Conservation (phyloP, 768 basidiomycete genomes). For the Tulasnella sp. region DNA sequence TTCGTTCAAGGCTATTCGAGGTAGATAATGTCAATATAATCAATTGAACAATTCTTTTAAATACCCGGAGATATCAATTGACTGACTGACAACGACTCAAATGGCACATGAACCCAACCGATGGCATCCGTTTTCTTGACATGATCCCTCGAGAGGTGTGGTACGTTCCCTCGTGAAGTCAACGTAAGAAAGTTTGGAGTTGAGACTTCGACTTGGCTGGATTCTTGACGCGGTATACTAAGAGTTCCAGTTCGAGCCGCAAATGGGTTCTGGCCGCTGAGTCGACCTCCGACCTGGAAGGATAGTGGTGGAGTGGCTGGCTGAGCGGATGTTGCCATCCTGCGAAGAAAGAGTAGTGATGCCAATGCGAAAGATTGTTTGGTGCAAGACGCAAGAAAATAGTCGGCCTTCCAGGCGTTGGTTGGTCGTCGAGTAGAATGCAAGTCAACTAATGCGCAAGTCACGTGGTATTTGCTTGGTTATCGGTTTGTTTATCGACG, state of each 20-base stretch:
- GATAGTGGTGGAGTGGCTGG: slow-evolving; percentile 19
- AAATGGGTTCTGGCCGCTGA: not conserved
- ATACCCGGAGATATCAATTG: slow-evolving; percentile 1
- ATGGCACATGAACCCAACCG: slow-evolving; percentile 65
- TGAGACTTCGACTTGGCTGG: slow-evolving; percentile 40
- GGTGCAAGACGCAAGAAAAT: not conserved
- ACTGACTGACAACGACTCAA: slow-evolving; percentile 66
- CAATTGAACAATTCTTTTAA: slow-evolving; percentile 30
- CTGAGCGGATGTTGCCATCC: slow-evolving; percentile 5
- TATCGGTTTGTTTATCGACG: not conserved
- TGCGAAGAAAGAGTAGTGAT: not conserved
- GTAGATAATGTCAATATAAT: not conserved
- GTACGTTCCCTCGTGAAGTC: slow-evolving; percentile 70
- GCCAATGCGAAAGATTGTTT: not conserved
- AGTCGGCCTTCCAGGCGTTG: not conserved
- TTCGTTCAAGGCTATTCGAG: slow-evolving; percentile 56
- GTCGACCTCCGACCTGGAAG: slow-evolving; percentile 15
- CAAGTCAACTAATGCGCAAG: not conserved
- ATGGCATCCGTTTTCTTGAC: slow-evolving; percentile 47
- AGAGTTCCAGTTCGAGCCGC: slow-evolving; percentile 15
- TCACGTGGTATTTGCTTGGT: not conserved
- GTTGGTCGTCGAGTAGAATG: not conserved
- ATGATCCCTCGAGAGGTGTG: slow-evolving; percentile 69
- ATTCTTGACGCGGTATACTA: not conserved
- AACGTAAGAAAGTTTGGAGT: slow-evolving; percentile 62